Evolutionary conservation across 2,329 filamentous ascomycete species (phyloP).

Genomic region (Cyphellophora europaea): DNA sequence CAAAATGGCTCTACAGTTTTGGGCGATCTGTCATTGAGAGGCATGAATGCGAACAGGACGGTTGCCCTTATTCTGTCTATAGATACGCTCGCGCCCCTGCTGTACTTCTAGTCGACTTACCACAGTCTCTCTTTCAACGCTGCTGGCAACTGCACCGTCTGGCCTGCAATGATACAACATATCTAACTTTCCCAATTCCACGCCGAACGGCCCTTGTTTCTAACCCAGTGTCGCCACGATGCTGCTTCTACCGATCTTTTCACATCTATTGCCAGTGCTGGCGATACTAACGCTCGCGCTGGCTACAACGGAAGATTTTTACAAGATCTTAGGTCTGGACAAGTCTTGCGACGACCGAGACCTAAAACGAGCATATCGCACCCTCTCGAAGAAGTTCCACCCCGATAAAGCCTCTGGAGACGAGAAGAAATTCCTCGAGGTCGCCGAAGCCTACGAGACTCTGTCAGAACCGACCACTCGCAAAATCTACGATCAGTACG

Average conservation of each 20-base stretch:
- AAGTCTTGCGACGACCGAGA: conserved; percentile 74
- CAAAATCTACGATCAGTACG: conserved; percentile 87
- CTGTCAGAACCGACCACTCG: conserved; percentile 72
- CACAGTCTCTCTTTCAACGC: not conserved
- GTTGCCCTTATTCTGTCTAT: too few species aligned
- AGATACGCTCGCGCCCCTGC: too few species aligned
- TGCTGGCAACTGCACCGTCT: too few species aligned
- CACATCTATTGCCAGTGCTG: conserved; percentile 12
- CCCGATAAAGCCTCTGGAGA: conserved; percentile 96
- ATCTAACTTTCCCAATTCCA: too few species aligned
- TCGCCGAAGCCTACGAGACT: conserved; percentile 91
- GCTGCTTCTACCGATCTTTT: conserved; percentile 12
- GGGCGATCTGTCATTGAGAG: too few species aligned
- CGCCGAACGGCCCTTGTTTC: too few species aligned
- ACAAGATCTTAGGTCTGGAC: conserved; percentile 69
- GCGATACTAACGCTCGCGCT: conserved; percentile 11
- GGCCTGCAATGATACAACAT: too few species aligned
- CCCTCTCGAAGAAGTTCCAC: conserved; percentile 88
- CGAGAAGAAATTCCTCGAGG: conserved; percentile 83
- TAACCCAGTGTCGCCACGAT: conserved; percentile 8
- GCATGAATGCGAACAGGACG: too few species aligned
- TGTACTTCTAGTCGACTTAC: not conserved
- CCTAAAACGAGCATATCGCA: conserved; percentile 87
- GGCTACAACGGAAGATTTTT: conserved; percentile 31
- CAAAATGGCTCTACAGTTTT: too few species aligned